Evolutionary conservation across 768 basidiomycete genomes (phyloP).

Genomic region (Hericium erinaceus): DNA sequence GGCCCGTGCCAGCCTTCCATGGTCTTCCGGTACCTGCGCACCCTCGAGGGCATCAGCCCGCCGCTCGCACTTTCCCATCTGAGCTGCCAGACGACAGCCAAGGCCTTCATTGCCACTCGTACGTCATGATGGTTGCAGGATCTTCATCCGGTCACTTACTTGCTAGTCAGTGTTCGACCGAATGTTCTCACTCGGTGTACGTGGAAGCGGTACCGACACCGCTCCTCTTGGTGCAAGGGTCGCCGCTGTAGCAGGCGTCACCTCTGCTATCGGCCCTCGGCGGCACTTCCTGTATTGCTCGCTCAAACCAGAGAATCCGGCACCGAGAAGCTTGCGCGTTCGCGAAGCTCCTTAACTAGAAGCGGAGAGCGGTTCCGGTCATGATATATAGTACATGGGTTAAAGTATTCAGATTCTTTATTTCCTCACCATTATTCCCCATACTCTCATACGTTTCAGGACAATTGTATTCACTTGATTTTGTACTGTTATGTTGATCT

Average conservation of each 20-base stretch:
- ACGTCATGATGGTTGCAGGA: constrained; percentile 18
- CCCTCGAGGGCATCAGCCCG: constrained; percentile 85
- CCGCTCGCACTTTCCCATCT: constrained; percentile 81
- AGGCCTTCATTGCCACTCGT: constrained; percentile 83
- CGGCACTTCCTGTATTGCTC: constrained; percentile 81
- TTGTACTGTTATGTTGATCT: no score
- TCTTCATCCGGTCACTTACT: constrained; percentile 1
- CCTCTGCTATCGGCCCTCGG: constrained; percentile 51
- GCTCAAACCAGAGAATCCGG: constrained; percentile 49
- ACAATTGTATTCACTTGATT: no score
- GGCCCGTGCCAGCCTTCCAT: constrained; percentile 86
- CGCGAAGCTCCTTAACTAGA: neutral
- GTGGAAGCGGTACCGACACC: constrained; percentile 63
- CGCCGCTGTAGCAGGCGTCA: constrained; percentile 52
- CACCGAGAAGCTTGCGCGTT: constrained; percentile 17
- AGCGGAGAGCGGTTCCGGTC: no score
- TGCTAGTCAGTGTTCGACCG: constrained; percentile 63
- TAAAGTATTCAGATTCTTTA: no score
- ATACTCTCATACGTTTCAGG: no score
- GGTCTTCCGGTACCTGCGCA: constrained; percentile 86
- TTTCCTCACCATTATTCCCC: no score
- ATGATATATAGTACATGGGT: no score
- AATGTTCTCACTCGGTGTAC: constrained; percentile 81
- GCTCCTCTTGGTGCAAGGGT: constrained; percentile 55
- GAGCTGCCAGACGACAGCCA: constrained; percentile 81